phyloP scores from a whole-genome alignment of 495 filamentous ascomycete genomes.

The Annulohypoxylon stygium region DNA sequence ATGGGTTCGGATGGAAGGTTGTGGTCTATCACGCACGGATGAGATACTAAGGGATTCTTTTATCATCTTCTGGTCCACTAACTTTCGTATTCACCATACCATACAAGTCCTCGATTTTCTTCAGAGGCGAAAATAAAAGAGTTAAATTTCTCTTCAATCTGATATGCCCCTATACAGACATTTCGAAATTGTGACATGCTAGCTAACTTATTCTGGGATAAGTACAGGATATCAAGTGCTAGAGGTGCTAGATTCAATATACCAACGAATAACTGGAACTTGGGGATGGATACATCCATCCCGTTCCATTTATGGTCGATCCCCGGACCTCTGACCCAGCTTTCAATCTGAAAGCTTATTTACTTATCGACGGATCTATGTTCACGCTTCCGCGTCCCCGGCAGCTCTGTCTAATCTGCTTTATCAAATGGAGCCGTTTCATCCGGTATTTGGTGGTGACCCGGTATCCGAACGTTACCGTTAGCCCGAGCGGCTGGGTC shows the following conservation, averaged over 20 bases:
- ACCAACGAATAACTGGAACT: background rate
- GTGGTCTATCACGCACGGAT: background rate
- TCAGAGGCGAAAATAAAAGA: background rate
- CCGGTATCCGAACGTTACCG: background rate
- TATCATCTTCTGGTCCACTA: background rate
- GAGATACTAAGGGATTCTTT: background rate
- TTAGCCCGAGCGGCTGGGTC: background rate
- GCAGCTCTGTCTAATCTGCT: background rate
- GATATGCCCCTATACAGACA: background rate
- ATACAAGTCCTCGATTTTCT: background rate
- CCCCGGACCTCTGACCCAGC: background rate
- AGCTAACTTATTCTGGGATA: conserved; percentile 3
- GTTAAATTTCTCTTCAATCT: background rate
- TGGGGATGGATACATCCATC: background rate
- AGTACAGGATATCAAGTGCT: background rate
- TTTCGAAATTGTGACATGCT: background rate
- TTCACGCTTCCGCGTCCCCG: background rate
- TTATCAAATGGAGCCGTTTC: background rate
- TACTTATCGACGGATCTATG: background rate
- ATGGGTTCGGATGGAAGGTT: conserved; percentile 1
- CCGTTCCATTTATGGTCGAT: background rate
- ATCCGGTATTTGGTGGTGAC: background rate
- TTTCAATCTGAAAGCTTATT: background rate
- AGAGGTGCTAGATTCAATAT: background rate
- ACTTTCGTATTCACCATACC: background rate